Conservation (phyloP, 345 rosid species). For the Boechera divaricarpa region DNA sequence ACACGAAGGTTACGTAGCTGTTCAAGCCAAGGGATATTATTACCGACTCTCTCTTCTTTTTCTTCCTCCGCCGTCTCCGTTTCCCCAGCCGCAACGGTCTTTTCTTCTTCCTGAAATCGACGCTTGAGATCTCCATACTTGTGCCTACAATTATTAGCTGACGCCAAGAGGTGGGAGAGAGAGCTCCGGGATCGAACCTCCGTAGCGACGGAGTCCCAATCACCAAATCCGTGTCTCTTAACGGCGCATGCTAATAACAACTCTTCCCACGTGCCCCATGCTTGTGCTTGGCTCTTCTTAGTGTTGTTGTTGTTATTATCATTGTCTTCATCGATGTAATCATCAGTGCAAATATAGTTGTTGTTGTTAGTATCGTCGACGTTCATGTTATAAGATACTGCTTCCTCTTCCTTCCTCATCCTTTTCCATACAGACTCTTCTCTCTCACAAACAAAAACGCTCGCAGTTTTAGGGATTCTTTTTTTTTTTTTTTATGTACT, state of each 20-base stretch:
- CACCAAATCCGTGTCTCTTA: slow-evolving; percentile 71
- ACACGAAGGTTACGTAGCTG: slow-evolving; percentile 70
- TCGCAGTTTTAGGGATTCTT: slow-evolving; percentile 41
- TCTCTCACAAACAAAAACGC: slow-evolving; percentile 34
- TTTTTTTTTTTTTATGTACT: neutral
- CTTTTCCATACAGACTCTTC: neutral
- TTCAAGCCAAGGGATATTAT: slow-evolving; percentile 66
- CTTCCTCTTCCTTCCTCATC: slow-evolving; percentile 37
- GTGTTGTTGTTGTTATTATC: neutral
- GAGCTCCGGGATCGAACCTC: slow-evolving; percentile 69
- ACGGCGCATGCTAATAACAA: slow-evolving; percentile 78
- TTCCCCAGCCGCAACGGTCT: neutral
- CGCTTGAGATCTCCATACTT: slow-evolving; percentile 71
- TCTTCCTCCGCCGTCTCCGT: slow-evolving; percentile 2
- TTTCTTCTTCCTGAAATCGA: slow-evolving; percentile 49
- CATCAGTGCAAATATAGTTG: slow-evolving; percentile 20
- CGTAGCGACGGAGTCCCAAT: slow-evolving; percentile 77
- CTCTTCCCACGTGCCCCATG: slow-evolving; percentile 89
- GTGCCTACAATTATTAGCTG: slow-evolving; percentile 57
- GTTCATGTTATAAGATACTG: slow-evolving; percentile 27
- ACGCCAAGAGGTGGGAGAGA: slow-evolving; percentile 50
- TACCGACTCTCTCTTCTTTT: slow-evolving; percentile 33
- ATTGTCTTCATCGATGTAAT: neutral
- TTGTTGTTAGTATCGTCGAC: slow-evolving; percentile 16
- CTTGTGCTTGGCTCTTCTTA: slow-evolving; percentile 30